Conservation (phyloP, 1,284 basidiomycete genomes). For the Trametes pubescens region DNA sequence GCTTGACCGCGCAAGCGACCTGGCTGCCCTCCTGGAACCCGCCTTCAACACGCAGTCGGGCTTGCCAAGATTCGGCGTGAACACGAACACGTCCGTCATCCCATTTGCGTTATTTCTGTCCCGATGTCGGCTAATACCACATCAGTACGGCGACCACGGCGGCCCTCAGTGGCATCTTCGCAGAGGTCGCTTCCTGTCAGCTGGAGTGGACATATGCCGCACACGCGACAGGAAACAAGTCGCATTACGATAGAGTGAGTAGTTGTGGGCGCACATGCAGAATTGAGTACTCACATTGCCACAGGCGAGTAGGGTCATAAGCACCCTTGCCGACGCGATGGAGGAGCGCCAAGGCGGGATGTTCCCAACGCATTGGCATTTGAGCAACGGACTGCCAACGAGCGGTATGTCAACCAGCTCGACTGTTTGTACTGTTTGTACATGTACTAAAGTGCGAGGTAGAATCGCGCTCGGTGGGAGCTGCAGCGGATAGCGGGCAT, state of each 20-base stretch:
- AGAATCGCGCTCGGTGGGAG: slow-evolving; percentile 58
- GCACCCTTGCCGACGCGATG: slow-evolving; percentile 45
- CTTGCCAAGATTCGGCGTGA: slow-evolving; percentile 57
- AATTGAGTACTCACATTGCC: neutral
- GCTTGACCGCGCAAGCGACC: slow-evolving; percentile 58
- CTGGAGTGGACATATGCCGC: slow-evolving; percentile 73
- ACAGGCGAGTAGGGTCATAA: slow-evolving; percentile 33
- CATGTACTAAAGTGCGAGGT: neutral
- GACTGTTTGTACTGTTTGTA: neutral
- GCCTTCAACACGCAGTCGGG: slow-evolving; percentile 60
- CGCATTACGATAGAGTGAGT: slow-evolving; percentile 59
- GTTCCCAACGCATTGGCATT: slow-evolving; percentile 62
- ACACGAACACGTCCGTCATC: slow-evolving; percentile 48
- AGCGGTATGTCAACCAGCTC: slow-evolving; percentile 45
- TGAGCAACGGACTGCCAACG: slow-evolving; percentile 49
- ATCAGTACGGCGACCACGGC: slow-evolving; percentile 8
- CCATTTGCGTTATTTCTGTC: neutral
- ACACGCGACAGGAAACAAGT: slow-evolving; percentile 61
- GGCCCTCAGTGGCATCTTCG: slow-evolving; percentile 35
- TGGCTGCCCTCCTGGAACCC: slow-evolving; percentile 57
- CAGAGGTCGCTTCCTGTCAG: slow-evolving; percentile 64
- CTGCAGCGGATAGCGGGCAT: slow-evolving; percentile 73
- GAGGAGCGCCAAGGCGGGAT: slow-evolving; percentile 56
- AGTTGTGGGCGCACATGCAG: neutral
- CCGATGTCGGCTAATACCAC: neutral